phyloP scores from a whole-genome alignment of 1,284 basidiomycete genomes.

The Tilletiopsis washingtonensis region DNA sequence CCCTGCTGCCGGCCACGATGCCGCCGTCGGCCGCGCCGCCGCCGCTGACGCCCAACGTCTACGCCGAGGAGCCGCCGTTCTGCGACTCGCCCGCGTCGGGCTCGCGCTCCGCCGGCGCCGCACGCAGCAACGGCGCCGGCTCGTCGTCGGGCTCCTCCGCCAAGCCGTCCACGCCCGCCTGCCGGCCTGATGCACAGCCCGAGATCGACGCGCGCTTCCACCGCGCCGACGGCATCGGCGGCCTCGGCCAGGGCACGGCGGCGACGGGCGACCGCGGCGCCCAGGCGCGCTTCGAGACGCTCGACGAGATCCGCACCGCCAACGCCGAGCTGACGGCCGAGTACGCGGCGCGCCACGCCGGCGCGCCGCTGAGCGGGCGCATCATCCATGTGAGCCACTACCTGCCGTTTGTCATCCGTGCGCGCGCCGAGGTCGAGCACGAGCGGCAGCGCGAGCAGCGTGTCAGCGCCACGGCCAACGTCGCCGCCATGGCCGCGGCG shows the following conservation, averaged over 20 bases:
- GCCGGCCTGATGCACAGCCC: no score
- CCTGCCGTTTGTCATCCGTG: constrained; percentile 42
- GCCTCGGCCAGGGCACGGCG: constrained; percentile 31
- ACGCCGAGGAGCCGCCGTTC: constrained; percentile 25
- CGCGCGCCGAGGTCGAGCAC: constrained; percentile 35
- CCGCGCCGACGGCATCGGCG: constrained; percentile 38
- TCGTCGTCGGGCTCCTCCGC: no score
- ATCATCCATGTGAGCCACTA: constrained; percentile 46
- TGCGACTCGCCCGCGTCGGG: no score
- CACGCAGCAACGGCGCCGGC: no score
- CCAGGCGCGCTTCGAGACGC: constrained; percentile 28
- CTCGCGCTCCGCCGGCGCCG: no score
- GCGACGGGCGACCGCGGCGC: constrained; percentile 36
- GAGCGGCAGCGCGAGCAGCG: constrained; percentile 31
- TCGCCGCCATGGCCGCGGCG: constrained; percentile 37
- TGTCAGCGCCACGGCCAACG: constrained; percentile 32
- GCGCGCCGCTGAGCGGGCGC: constrained; percentile 34
- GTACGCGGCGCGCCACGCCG: constrained; percentile 34
- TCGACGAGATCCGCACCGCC: constrained; percentile 25
- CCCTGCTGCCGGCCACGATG: no score
- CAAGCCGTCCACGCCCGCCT: no score
- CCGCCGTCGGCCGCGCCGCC: no score
- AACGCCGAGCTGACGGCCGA: constrained; percentile 37
- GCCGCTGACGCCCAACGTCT: constrained; percentile 19
- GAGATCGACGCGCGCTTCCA: no score